These are phyloP conservation scores for Chenopodium quinoa DNA, from an alignment of 148 eudicot genomes.

Conservation along the genomic window DNA sequence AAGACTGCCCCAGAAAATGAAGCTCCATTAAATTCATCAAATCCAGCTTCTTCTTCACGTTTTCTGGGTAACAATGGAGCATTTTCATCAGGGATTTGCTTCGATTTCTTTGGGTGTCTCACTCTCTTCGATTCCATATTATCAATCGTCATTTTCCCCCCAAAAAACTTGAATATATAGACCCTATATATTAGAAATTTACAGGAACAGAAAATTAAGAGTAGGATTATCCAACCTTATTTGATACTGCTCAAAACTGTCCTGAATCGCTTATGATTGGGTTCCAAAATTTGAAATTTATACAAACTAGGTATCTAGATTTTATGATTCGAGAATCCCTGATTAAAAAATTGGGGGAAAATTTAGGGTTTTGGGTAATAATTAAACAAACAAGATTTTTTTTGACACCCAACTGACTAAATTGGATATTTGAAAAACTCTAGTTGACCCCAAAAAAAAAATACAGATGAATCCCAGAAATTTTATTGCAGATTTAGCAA, in stretches of 20 bases:
- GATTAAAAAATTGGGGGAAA: not conserved
- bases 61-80: slow-evolving; percentile 49
- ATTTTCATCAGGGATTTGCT: slow-evolving; percentile 37
- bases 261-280: not conserved
- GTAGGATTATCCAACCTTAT: not conserved
- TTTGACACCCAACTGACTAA: slow-evolving; percentile 3
- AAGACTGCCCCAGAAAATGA: slow-evolving; percentile 67
- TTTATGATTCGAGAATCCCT: not conserved
- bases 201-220: not conserved
- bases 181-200: slow-evolving; percentile 12
- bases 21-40: slow-evolving; percentile 61
- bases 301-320: not conserved
- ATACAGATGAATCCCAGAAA: not conserved
- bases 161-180: not conserved
- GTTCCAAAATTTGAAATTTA: slow-evolving; percentile 12
- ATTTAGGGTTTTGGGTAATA: slow-evolving; percentile 4
- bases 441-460: not conserved
- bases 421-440: not conserved
- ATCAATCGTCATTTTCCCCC: slow-evolving; percentile 20
- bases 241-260: not conserved
- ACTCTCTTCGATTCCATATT: slow-evolving; percentile 20
- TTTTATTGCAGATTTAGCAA: not conserved
- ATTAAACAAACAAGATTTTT: not conserved
- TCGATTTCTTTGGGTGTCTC: slow-evolving; percentile 32
- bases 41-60: slow-evolving; percentile 25